phyloP scores from a whole-genome alignment of 495 filamentous ascomycete species.

The Penicillium daleae region DNA sequence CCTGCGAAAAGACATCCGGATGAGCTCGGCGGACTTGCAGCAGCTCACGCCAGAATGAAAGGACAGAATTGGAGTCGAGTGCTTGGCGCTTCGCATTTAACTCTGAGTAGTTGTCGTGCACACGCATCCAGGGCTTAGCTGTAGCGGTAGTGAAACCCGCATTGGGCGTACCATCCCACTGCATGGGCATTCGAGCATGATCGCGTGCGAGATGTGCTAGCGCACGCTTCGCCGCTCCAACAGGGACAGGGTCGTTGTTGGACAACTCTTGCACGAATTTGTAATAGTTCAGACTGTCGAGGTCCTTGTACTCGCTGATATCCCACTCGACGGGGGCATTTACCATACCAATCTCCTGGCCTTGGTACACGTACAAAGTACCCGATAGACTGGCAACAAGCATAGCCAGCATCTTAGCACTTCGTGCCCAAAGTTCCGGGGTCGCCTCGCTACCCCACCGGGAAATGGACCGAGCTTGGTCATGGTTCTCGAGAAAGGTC shows the following conservation, averaged over 20 bases:
- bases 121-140: slow-evolving; percentile 61
- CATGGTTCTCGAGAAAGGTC: slow-evolving; percentile 43
- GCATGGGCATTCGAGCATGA: slow-evolving; percentile 64
- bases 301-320: slow-evolving; percentile 55
- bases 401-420: slow-evolving; percentile 57
- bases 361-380: slow-evolving; percentile 60
- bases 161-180: slow-evolving; percentile 57
- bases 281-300: slow-evolving; percentile 56
- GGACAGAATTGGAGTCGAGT: slow-evolving; percentile 39
- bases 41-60: slow-evolving; percentile 52
- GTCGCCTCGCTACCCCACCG: slow-evolving; percentile 50
- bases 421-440: slow-evolving; percentile 45
- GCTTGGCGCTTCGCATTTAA: slow-evolving; percentile 56
- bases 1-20: slow-evolving; percentile 49
- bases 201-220: slow-evolving; percentile 60
- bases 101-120: slow-evolving; percentile 54
- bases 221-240: slow-evolving; percentile 41
- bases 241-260: slow-evolving; percentile 32
- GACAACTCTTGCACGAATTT: slow-evolving; percentile 36
- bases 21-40: slow-evolving; percentile 45
- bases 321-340: slow-evolving; percentile 51
- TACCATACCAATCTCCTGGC: slow-evolving; percentile 61
- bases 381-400: slow-evolving; percentile 55
- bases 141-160: slow-evolving; percentile 54
- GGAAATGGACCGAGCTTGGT: slow-evolving; percentile 53